Evolutionary conservation across 306 rosid species (phyloP), one percentile per base, ranked within the genome.

Genomic region (Bauhinia variegata): DNA sequence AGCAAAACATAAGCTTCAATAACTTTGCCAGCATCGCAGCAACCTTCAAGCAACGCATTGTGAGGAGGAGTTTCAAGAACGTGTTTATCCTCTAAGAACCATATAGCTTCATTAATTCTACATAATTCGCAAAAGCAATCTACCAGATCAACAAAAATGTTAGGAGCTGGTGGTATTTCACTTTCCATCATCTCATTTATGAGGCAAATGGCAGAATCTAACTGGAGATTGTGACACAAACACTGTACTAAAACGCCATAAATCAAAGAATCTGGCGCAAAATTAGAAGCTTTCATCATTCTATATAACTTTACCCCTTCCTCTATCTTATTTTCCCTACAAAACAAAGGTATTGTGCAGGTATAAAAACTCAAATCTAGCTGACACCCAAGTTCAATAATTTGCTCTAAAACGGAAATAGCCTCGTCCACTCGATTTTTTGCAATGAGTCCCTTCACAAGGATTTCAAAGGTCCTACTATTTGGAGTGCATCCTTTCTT

Each of bases 401-500:
- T 78, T 74, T 82, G 67, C 66, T 50, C 70, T 18, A 89, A 70
- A 80, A 83, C 64, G 60, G 42, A 32, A 60, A 77, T 78, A 76
- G 96, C 97, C 76, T 89, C 96, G 49, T 87, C 88, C 56, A 78
- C 86, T 47, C 58, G 78, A 70, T 60, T 57, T 59, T 68, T 81
- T 3, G 73, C 82, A 28, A 86, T 16, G 41, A 88, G 82, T 49
- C 86, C 84, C 76, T 75, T 80, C 30, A 89, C 54, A 54, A 88
- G 69, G 56, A 88, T 69, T 85, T 88, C 95, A 79, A 81, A 89
- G 23, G 88, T 84, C 79, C 72, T 84, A 61, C 76, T 65, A 71
- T 93, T 84, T 5, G 98, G 95, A 73, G 54, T 68, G 63, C 96
- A 86, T 36, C 96, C 87, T 74, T 93, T 89, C 79, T 82, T 83